These are phyloP conservation scores for Auricularia auricula-judae DNA, from an alignment of 768 basidiomycete genomes.

Conservation along the genomic window DNA sequence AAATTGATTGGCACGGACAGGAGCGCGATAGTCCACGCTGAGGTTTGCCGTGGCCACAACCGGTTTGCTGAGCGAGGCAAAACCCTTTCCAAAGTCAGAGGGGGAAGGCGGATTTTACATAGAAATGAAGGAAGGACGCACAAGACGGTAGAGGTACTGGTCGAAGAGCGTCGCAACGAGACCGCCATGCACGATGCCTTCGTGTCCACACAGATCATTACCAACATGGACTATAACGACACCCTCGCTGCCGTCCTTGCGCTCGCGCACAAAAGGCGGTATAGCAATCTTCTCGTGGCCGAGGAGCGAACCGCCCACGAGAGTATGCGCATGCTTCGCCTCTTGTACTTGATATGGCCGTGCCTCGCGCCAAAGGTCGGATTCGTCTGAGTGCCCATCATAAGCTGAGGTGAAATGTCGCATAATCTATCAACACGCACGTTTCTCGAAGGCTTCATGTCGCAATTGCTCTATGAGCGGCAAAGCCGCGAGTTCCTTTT, in stretches of 20 bases:
- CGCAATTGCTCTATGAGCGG: background rate
- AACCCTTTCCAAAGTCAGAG: conserved; percentile 26
- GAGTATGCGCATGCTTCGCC: conserved; percentile 6
- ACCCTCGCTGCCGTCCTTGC: conserved; percentile 64
- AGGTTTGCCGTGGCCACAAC: conserved; percentile 90
- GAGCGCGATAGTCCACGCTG: conserved; percentile 70
- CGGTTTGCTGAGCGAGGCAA: conserved; percentile 73
- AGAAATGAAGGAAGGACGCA: conserved; percentile 11
- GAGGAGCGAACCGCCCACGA: conserved; percentile 60
- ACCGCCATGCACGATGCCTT: conserved; percentile 92
- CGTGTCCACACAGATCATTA: conserved; percentile 78
- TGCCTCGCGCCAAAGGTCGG: background rate
- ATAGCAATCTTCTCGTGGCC: conserved; percentile 83
- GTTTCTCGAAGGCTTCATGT: background rate
- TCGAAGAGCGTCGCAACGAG: conserved; percentile 84
- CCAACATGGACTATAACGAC: conserved; percentile 73
- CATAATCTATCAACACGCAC: background rate
- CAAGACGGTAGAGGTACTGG: conserved; percentile 70
- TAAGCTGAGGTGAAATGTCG: background rate
- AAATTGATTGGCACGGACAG: conserved; percentile 74
- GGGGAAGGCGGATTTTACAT: too few species aligned
- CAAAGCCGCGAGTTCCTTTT: background rate
- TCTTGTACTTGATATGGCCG: background rate
- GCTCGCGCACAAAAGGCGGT: conserved; percentile 62
- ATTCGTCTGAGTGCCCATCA: background rate